Base-by-base conservation (phyloP, 768 basidiomycete species). In the Tylopilus sp. region DNA sequence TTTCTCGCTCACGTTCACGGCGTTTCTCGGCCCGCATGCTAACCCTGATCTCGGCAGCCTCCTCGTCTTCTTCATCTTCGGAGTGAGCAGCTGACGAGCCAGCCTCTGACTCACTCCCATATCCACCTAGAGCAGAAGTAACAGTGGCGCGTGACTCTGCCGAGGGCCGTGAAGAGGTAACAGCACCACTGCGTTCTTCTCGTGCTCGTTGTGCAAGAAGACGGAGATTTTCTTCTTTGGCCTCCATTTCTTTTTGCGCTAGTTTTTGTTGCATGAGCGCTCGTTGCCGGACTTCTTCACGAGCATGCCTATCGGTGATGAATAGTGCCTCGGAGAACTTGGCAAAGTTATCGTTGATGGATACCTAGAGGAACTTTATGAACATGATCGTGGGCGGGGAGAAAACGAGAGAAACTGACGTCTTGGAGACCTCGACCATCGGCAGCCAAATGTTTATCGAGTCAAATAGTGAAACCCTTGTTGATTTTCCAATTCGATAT, bases 401-500 rank as follows among this genome's bases (percentile, higher is more conserved):
- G 36, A 31, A 9, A 13, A 4, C 15, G 17, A 17, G 40, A 52
- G 30, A 52, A 30, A 77, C 90, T 68, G 57, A 97, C 95, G 68
- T 99, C 97, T 71, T 99, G 97, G 30, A 99, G 78, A 52, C 97
- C 97, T 59, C 95, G 81, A n/a, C 95, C 95, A 69, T 98, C 97
- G 4, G 97, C 95, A 35, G 97, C 97, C 47, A 99, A 75, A 57
- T 97, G 90, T 74, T 99, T 98, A 67, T 98, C 97, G 30, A 98
- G 79, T 33, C 97, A 95, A 63, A 98, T 98, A 2, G 97, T 98
- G 69, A 95, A 99, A 80, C 97, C 97, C 73, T 98, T 99, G 83
- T 98, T 98, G 77, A 98, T 99, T 76, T 99, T 99, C 97, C 97
- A 99, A 73, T 99, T 99, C 23, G 92, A 95, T 53, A 99, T 98